Evolutionary conservation across 1,284 basidiomycete species (phyloP), one percentile per base, ranked within the genome.

Genomic region (Cryptococcus amylolentus): DNA sequence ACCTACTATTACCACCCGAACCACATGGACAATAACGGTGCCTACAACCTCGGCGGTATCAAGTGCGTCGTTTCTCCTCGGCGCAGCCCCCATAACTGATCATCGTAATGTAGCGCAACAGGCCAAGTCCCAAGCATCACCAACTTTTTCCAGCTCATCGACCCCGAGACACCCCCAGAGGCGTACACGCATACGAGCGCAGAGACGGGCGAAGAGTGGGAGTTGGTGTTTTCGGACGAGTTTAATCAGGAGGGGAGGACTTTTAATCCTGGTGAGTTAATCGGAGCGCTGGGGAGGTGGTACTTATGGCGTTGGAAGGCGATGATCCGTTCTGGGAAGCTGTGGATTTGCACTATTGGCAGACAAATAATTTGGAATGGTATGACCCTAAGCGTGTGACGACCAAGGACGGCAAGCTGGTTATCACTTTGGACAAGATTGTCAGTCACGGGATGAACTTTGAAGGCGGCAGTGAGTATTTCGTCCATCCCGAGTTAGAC

Each of bases 191-290:
- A 83, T 27, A 81, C 76, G 5, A 87, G 86, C 20, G 78, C 83
- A 8, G 89, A 93, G 53, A 74, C 70, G 65, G 88, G 89, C 4
- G 80, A 84, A 53, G 75, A 80, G n/a, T 92, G 89, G 76, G 81
- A 86, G 59, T 83, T 97, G 35, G 86, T 92, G 2, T 94, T 93
- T 74, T 91, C 87, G 56, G 94, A 98, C 76, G 94, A 98, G 77
- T 96, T 96, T 75, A 86, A 94, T 50, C 78, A 69, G 6, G 85
- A 87, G 35, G 92, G 90, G 7, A 70, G 83, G 49, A 80, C 78
- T 1, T 84, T 84, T 63, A 83, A 78, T 58, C 77, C 78, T 13
- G 81, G 68, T 64, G 41, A 51, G 65, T 57, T 2, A 20, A 27
- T 43, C 18, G 6, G 16, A 18, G 13, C 16, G 5, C 13, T n/a